These are phyloP conservation scores for Begonia fuchsioides DNA, from an alignment of 306 rosid genomes.

Conservation along the genomic window DNA sequence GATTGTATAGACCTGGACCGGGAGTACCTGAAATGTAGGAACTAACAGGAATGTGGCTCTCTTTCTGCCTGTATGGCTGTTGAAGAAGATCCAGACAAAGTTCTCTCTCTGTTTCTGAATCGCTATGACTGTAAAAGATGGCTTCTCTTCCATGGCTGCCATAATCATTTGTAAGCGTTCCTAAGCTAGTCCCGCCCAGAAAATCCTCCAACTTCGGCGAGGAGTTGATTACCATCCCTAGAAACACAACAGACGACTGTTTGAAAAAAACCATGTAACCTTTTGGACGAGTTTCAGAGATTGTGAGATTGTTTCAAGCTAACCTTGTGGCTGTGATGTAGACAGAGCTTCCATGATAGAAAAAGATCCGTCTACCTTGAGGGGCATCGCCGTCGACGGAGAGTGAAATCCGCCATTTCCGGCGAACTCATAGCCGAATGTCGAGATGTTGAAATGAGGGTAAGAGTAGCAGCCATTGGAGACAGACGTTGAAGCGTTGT, in stretches of 20 bases:
- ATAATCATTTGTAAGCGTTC: neutral
- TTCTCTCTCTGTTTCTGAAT: slow-evolving; percentile 22
- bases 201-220: slow-evolving; percentile 90
- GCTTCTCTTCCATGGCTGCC: slow-evolving; percentile 53
- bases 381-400: slow-evolving; percentile 62
- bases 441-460: slow-evolving; percentile 24
- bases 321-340: slow-evolving; percentile 55
- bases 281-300: neutral
- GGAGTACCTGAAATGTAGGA: slow-evolving; percentile 39
- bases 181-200: slow-evolving; percentile 56
- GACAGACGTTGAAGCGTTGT: slow-evolving; percentile 9
- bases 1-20: slow-evolving; percentile 30
- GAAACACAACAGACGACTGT: too few relatives aligned
- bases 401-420: slow-evolving; percentile 33
- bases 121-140: slow-evolving; percentile 38
- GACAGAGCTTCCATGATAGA: slow-evolving; percentile 82
- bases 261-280: neutral
- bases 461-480: slow-evolving; percentile 24
- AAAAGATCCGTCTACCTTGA: slow-evolving; percentile 77
- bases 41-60: slow-evolving; percentile 18
- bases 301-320: neutral
- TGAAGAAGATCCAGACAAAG: slow-evolving; percentile 29
- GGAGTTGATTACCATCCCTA: slow-evolving; percentile 50
- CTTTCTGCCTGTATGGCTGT: slow-evolving; percentile 18
- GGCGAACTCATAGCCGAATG: slow-evolving; percentile 31